Conservation (phyloP, 2,329 filamentous ascomycete genomes). For the Acrodontium crateriforme region DNA sequence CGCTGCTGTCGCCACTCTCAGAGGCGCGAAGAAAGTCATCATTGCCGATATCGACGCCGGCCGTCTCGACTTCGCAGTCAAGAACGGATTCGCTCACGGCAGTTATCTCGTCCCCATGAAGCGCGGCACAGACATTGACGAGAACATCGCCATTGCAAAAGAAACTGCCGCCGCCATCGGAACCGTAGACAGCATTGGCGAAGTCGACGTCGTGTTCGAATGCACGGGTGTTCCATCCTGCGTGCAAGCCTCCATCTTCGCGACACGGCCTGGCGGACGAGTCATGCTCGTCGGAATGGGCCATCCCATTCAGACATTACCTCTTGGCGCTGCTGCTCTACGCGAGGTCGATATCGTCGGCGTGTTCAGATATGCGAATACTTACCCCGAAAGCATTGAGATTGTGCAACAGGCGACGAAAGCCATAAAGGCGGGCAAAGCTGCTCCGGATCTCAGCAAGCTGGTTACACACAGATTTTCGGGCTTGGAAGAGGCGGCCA, state of each 20-base stretch:
- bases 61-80: conserved; percentile 41
- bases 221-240: conserved; percentile 65
- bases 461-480: conserved; percentile 62
- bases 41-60: conserved; percentile 48
- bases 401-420: conserved; percentile 34
- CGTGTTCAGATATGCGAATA: conserved; percentile 65
- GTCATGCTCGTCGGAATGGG: conserved; percentile 72
- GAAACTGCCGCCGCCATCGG: conserved; percentile 32
- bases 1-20: conserved; percentile 41
- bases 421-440: no score
- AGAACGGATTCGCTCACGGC: conserved; percentile 34
- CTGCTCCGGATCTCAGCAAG: conserved; percentile 50
- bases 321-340: conserved; percentile 56
- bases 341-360: conserved; percentile 68
- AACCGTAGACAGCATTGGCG: conserved; percentile 29
- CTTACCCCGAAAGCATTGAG: conserved; percentile 56
- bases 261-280: conserved; percentile 55
- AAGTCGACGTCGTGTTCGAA: conserved; percentile 59
- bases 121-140: conserved; percentile 36
- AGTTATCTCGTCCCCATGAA: conserved; percentile 34
- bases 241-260: conserved; percentile 57
- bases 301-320: conserved; percentile 59
- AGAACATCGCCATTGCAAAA: conserved; percentile 39
- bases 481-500: conserved; percentile 46
- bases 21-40: conserved; percentile 40